These are phyloP conservation scores for Symbiodinium natans DNA, from an alignment of 73 alveolate species.

Conservation along the genomic window DNA sequence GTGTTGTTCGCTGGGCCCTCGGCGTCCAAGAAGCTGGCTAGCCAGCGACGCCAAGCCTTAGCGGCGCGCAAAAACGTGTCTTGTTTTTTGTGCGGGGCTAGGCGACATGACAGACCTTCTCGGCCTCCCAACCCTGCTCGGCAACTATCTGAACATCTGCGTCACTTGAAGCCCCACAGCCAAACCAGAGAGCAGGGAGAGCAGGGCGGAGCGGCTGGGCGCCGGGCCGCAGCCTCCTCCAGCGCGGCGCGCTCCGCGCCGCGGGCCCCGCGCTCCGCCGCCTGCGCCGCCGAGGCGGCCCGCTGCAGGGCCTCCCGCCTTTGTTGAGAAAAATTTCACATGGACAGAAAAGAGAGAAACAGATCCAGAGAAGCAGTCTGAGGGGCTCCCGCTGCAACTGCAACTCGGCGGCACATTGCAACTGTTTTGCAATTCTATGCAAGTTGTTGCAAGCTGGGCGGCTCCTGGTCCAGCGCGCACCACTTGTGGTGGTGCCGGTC, in stretches of 20 bases:
- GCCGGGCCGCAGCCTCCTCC: slow-evolving; percentile 6
- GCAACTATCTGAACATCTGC: too few relatives aligned
- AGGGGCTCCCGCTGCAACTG: too few relatives aligned
- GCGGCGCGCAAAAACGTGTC: neutral
- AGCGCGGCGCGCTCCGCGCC: slow-evolving; percentile 4
- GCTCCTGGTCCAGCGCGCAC: slow-evolving; percentile 78
- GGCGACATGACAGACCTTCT: too few relatives aligned
- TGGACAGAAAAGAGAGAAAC: too few relatives aligned
- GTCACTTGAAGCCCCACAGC: too few relatives aligned
- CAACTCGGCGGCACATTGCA: neutral
- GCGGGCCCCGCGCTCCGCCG: neutral
- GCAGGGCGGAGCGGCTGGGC: neutral
- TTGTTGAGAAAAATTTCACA: too few relatives aligned
- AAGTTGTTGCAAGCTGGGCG: neutral
- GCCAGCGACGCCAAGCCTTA: neutral
- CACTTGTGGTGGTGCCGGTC: slow-evolving; percentile 76
- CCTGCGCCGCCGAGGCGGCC: slow-evolving; percentile 2
- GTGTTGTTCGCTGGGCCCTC: neutral
- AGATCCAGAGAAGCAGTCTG: too few relatives aligned
- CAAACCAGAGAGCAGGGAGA: too few relatives aligned
- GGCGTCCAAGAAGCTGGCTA: slow-evolving; percentile 1
- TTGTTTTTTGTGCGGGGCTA: neutral
- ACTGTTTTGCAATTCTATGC: neutral
- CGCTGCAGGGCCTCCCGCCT: slow-evolving; percentile 26
- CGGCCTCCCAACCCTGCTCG: too few relatives aligned